Percentiles rank a stretch among this genome's conserved stretches.
These are phyloP conservation scores for Apiospora sp. DNA, from an alignment of 2,329 filamentous ascomycete genomes.

Conservation along the genomic window DNA sequence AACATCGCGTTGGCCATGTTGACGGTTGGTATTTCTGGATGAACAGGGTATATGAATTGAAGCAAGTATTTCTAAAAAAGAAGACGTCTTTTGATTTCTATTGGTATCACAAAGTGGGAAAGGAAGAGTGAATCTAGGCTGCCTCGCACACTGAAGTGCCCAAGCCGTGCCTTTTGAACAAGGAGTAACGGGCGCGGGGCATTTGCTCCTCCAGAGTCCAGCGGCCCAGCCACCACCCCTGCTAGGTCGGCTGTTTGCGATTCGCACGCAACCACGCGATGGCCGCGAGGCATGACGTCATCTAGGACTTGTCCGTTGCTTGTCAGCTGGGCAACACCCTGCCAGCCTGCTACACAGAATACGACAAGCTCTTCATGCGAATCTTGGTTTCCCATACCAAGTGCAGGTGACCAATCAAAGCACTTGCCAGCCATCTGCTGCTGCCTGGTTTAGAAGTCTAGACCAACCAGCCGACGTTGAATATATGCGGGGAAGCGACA, in stretches of 20 bases:
- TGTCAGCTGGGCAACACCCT: not conserved
- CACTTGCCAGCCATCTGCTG: not conserved
- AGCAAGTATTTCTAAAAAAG: not conserved
- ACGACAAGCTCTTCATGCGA: conserved; percentile 4
- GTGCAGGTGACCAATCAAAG: not conserved
- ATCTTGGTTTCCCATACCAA: not conserved
- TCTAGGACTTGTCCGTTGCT: not conserved
- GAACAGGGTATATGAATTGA: not conserved
- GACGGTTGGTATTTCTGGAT: not conserved
- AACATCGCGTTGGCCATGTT: conserved; percentile 45
- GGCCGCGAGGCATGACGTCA: conserved; percentile 20
- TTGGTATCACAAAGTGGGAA: not conserved
- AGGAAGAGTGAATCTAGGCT: not conserved
- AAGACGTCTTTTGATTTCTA: not conserved
- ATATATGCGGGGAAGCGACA: not conserved
- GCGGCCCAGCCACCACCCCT: not conserved
- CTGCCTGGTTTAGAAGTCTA: not conserved
- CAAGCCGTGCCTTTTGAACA: not conserved
- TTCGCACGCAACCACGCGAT: conserved; percentile 15
- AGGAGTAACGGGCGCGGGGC: not conserved
- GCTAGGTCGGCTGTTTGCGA: not conserved
- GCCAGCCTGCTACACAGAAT: conserved; percentile 11
- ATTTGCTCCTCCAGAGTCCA: conserved; percentile 11
- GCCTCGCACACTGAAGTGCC: not conserved
- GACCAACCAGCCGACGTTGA: too few relatives aligned